Evolutionary conservation across 306 rosid species (phyloP).

Genomic region (Cucurbita maxima): DNA sequence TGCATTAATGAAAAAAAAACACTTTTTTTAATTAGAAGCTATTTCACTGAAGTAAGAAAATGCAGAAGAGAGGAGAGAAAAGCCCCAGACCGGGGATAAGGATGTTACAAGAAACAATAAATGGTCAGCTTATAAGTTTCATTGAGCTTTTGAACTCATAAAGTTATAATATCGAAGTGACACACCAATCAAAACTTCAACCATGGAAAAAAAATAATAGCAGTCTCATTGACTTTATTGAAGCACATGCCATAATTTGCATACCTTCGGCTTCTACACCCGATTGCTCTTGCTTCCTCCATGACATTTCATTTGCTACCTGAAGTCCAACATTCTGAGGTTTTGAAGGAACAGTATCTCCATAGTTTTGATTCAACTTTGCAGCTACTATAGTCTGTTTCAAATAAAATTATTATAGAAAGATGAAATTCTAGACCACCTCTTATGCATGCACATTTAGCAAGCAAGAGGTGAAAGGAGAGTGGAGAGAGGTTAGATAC

Average conservation of each 20-base stretch:
- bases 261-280: constrained; percentile 54
- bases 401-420: constrained; percentile 15
- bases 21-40: not conserved
- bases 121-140: not conserved
- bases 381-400: constrained; percentile 32
- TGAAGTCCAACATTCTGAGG: constrained; percentile 33
- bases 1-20: too few relatives aligned
- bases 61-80: not conserved
- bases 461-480: not conserved
- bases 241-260: constrained; percentile 5
- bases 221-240: not conserved
- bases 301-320: constrained; percentile 27
- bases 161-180: not conserved
- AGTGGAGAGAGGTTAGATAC: not conserved
- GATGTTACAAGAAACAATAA: not conserved
- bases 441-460: not conserved
- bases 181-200: not conserved
- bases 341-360: constrained; percentile 75
- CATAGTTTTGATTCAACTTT: constrained; percentile 56
- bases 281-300: constrained; percentile 27
- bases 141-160: not conserved
- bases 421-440: not conserved
- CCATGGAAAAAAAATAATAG: not conserved
- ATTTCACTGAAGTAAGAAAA: not conserved
- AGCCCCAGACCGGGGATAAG: not conserved